A percentile compares a stretch with the other conserved stretches of the same genome.
These are phyloP conservation scores for Mycosarcoma maydis DNA, from an alignment of 1,284 basidiomycete genomes.

Conservation along the genomic window DNA sequence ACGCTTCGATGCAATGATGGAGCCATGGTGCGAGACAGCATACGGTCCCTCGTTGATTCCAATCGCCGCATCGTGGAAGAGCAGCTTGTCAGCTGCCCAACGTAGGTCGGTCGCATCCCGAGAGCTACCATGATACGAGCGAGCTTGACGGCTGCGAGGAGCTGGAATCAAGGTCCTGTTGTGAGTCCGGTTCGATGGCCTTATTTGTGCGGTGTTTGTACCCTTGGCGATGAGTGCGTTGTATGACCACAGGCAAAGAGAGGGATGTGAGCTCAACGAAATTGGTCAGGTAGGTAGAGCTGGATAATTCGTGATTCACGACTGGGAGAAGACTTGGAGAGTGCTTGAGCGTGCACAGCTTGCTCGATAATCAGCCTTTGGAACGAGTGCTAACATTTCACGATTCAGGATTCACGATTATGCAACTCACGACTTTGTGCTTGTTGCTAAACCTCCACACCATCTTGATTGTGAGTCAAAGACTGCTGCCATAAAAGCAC, in stretches of 20 bases:
- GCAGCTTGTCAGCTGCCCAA: constrained; percentile 5
- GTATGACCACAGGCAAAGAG: too few species aligned
- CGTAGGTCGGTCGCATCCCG: not conserved
- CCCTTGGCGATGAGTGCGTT: not conserved
- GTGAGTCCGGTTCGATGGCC: not conserved
- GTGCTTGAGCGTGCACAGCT: too few species aligned
- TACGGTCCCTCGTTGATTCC: not conserved
- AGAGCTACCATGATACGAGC: not conserved
- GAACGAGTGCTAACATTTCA: too few species aligned
- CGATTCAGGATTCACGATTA: constrained; percentile 2
- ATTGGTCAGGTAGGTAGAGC: too few species aligned
- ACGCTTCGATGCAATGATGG: not conserved
- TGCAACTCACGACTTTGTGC: not conserved
- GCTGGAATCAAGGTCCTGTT: not conserved
- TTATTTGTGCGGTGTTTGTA: too few species aligned
- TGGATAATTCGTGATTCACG: too few species aligned
- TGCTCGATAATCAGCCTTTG: too few species aligned
- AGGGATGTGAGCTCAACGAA: too few species aligned
- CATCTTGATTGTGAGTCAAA: too few species aligned
- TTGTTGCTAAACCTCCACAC: constrained; percentile 7
- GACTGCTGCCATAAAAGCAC: too few species aligned
- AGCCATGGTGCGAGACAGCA: not conserved
- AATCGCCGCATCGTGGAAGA: not conserved
- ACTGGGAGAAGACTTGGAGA: too few species aligned
- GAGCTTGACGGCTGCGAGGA: not conserved